Conservation (phyloP, 2,329 filamentous ascomycete genomes). For the Onygenales sp. region DNA sequence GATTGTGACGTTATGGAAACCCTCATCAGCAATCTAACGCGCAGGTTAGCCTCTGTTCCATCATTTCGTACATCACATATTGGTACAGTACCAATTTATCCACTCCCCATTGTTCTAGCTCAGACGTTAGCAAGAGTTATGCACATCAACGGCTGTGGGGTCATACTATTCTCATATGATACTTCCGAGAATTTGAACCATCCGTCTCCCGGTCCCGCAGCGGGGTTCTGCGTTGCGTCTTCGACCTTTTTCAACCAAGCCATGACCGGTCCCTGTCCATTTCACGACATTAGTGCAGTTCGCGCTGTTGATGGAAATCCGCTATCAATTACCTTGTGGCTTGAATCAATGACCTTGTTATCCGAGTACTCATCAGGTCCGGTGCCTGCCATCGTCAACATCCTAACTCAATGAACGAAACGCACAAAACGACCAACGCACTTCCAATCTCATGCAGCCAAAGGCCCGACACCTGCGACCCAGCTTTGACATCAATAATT, state of each 20-base stretch:
- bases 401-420: no score
- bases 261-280: constrained; percentile 31
- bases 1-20: constrained; percentile 16
- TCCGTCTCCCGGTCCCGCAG: constrained; percentile 9
- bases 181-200: constrained; percentile 35
- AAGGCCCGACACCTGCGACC: constrained; percentile 17
- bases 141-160: background rate
- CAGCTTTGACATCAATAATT: constrained; percentile 1
- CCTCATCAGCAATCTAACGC: constrained; percentile 5
- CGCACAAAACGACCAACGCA: constrained; percentile 32
- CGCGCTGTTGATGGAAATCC: no score
- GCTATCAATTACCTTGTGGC: constrained; percentile 33
- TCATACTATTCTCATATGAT: constrained; percentile 20
- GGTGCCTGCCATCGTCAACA: constrained; percentile 8
- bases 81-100: constrained; percentile 4
- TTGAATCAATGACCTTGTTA: constrained; percentile 45
- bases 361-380: constrained; percentile 23
- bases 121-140: no score
- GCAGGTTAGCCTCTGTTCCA: background rate
- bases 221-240: constrained; percentile 24
- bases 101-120: constrained; percentile 6
- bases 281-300: no score
- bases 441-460: constrained; percentile 38
- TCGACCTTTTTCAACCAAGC: constrained; percentile 48
- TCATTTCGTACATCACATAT: background rate